A percentile compares a stretch with the other conserved stretches of the same genome.
phyloP scores from a whole-genome alignment of 306 rosid species.

The Quercus aquifolioides region DNA sequence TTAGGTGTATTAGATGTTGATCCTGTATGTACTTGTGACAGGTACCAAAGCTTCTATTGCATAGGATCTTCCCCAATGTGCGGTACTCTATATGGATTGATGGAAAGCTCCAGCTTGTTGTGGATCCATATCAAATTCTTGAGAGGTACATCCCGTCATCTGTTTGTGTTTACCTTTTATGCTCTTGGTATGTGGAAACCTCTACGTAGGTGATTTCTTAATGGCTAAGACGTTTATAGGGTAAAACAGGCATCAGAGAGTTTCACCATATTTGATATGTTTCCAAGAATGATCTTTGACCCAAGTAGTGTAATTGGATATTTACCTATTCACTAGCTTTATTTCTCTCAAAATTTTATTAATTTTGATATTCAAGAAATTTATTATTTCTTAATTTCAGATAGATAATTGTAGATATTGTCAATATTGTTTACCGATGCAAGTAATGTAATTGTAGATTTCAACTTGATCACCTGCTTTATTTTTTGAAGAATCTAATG shows the following conservation, averaged over 20 bases:
- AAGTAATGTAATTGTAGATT: not conserved
- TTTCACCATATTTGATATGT: not conserved
- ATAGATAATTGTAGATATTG: not conserved
- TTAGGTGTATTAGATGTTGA: not conserved
- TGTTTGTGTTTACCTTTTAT: conserved; percentile 4
- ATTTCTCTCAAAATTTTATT: not conserved
- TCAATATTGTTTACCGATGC: not conserved
- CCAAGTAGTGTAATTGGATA: not conserved
- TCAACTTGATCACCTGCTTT: not conserved
- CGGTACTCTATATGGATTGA: conserved; percentile 94
- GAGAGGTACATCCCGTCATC: conserved; percentile 56
- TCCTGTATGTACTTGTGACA: conserved; percentile 28
- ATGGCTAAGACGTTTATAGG: not conserved
- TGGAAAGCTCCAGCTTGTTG: conserved; percentile 87
- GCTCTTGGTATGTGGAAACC: conserved; percentile 4
- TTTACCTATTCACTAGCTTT: not conserved
- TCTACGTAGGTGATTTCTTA: not conserved
- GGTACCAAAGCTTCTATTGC: conserved; percentile 98
- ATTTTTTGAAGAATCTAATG: not conserved
- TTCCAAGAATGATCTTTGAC: not conserved
- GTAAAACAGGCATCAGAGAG: not conserved
- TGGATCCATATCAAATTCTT: conserved; percentile 82
- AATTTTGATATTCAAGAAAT: too few species aligned
- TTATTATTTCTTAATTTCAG: not conserved
- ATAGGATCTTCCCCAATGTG: conserved; percentile 86